Evolutionary conservation across 2,329 filamentous ascomycete genomes (phyloP), one percentile per base, ranked within the genome.

Genomic region (Biscogniauxia mediterranea): DNA sequence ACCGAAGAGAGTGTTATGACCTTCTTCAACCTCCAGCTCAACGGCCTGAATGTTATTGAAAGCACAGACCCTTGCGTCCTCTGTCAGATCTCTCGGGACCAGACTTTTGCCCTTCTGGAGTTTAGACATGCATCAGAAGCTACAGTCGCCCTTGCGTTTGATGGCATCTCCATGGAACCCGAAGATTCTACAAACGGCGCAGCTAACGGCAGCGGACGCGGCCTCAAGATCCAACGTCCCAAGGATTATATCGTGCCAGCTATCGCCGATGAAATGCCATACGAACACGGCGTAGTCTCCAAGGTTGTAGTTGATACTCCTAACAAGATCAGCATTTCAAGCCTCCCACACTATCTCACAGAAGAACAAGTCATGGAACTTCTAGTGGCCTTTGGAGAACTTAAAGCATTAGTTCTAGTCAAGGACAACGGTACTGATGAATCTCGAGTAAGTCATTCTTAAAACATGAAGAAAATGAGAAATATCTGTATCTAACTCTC

Each of bases 161-260:
- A 98, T 69, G 93, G 94, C 28, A 93, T 95, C 63, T 84, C 85
- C 8, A 97, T 98, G 91, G 90, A 92, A 64, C 86, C 90, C 3
- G 85, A 88, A 57, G 86, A 90, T 66, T 77, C 80, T 58, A 66
- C 64, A 70, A 85, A 87, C 57, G 85, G 82, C 28, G 74, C 79
- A 11, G 80, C 79, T 2, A 80, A 81, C 66, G 81, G 79, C 21
- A 77, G 78, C 56, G 69, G 75, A 1, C 74, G 78, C 54, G 89
- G 90, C 6, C 81, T 98, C 49, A 83, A 87, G 42, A 92, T 98
- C 68, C 88, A 88, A 65, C 87, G 95, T 53, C 96, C 96, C 51
- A 97, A 96, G 79, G 95, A 99, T 76, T 99, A 98, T 76, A 97
- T 98, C 69, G 93, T 96, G 57, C 94, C 94, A 9, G 88, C 90